Evolutionary conservation across 345 rosid species (phyloP).

Genomic region (Bretschneidera sinensis): DNA sequence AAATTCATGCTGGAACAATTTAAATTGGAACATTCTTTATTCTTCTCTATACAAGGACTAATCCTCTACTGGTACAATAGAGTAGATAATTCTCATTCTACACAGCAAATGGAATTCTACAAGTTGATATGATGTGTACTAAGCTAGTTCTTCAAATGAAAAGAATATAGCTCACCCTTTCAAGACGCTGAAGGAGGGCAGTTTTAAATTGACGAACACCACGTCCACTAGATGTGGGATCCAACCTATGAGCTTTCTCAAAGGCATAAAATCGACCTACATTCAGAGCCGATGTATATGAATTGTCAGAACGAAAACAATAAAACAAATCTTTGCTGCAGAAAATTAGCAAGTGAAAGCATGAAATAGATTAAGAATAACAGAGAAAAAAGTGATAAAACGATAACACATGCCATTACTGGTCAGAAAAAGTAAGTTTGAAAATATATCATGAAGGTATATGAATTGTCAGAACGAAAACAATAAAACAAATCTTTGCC

Average conservation of each 20-base stretch:
- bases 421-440: background rate
- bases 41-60: no score
- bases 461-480: background rate
- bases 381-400: background rate
- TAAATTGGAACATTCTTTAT: no score
- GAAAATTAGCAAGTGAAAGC: background rate
- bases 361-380: slow-evolving; percentile 8
- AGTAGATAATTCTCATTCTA: background rate
- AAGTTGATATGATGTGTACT: background rate
- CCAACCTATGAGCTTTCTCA: slow-evolving; percentile 94
- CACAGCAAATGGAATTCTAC: background rate
- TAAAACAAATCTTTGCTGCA: background rate
- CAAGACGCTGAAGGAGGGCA: slow-evolving; percentile 97
- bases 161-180: slow-evolving; percentile 52
- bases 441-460: background rate
- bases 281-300: slow-evolving; percentile 1
- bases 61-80: background rate
- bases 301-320: background rate
- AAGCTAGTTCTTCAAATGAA: background rate
- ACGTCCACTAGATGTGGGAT: slow-evolving; percentile 95
- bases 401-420: background rate
- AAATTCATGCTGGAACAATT: no score
- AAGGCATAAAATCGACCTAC: slow-evolving; percentile 98
- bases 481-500: background rate
- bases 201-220: slow-evolving; percentile 99